A percentile compares a stretch with the other conserved stretches of the same genome.
Conservation (phyloP, 306 rosid species). For the Ziziphus jujuba region DNA sequence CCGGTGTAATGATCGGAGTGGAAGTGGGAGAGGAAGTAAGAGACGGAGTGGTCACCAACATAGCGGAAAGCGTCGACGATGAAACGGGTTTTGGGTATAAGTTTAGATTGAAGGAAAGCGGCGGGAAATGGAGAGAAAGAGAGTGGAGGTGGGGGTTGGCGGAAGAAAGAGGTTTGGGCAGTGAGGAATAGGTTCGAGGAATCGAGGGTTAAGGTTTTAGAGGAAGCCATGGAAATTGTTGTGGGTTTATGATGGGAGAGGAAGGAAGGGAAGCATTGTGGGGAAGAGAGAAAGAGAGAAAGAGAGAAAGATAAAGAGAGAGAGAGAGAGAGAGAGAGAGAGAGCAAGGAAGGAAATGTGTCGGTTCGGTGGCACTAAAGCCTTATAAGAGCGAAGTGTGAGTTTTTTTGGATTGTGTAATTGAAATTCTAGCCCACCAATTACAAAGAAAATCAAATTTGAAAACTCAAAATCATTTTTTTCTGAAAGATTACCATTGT, state of each 20-base stretch:
- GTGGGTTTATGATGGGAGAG: not conserved
- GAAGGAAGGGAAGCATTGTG: not conserved
- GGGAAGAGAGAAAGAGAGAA: not conserved
- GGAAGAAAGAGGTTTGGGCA: constrained; percentile 39
- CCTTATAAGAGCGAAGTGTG: no score
- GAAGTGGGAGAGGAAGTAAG: constrained; percentile 93
- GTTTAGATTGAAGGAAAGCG: constrained; percentile 62
- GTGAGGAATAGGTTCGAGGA: constrained; percentile 49
- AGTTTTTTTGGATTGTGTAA: no score
- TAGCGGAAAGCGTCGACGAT: constrained; percentile 73
- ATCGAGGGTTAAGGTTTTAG: constrained; percentile 43
- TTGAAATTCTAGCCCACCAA: no score
- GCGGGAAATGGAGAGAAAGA: constrained; percentile 42
- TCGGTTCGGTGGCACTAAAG: no score
- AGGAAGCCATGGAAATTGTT: constrained; percentile 45
- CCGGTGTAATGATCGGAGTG: constrained; percentile 91
- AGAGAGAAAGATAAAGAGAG: no score
- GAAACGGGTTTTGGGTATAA: constrained; percentile 81
- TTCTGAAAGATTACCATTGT: no score
- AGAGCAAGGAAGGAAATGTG: no score
- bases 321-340: no score
- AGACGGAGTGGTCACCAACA: constrained; percentile 50
- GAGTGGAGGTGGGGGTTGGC: constrained; percentile 33
- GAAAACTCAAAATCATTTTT: no score
- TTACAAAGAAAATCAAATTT: no score